Conservation (phyloP, 805 yeast genomes). For the Myxozyma neglecta region DNA sequence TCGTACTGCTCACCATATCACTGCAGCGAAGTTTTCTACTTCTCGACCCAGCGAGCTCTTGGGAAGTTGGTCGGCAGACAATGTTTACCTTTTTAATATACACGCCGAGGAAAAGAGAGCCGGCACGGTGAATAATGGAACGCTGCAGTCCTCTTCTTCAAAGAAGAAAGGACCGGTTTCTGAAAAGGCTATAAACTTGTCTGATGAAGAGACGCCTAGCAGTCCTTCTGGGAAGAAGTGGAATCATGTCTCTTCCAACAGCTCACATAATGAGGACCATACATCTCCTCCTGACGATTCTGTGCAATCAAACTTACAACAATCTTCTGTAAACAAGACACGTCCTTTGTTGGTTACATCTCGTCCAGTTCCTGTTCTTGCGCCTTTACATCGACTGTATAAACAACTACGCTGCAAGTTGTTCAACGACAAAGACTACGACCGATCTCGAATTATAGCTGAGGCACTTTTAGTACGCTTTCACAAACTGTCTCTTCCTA, state of each 20-base stretch:
- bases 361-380: not conserved
- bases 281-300: not conserved
- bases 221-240: not conserved
- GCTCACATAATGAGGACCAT: not conserved
- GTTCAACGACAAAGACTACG: not conserved
- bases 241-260: not conserved
- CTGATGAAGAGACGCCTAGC: not conserved
- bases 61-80: slow-evolving; percentile 31
- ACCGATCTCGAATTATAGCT: not conserved
- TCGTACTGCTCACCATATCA: slow-evolving; percentile 17
- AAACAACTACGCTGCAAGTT: not conserved
- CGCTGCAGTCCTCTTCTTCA: not conserved
- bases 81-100: slow-evolving; percentile 27
- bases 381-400: not conserved
- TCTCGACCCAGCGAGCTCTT: slow-evolving; percentile 27
- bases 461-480: not conserved
- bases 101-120: not conserved
- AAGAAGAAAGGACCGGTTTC: not conserved
- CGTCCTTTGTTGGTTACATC: too few relatives aligned
- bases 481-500: slow-evolving; percentile 2
- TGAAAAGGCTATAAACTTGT: not conserved
- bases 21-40: slow-evolving; percentile 26
- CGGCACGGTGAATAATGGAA: not conserved
- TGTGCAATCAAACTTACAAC: not conserved
- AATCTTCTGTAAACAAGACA: not conserved